phyloP scores from a whole-genome alignment of 176 grass and related monocot genomes.

The Tillandsia leiboldiana region DNA sequence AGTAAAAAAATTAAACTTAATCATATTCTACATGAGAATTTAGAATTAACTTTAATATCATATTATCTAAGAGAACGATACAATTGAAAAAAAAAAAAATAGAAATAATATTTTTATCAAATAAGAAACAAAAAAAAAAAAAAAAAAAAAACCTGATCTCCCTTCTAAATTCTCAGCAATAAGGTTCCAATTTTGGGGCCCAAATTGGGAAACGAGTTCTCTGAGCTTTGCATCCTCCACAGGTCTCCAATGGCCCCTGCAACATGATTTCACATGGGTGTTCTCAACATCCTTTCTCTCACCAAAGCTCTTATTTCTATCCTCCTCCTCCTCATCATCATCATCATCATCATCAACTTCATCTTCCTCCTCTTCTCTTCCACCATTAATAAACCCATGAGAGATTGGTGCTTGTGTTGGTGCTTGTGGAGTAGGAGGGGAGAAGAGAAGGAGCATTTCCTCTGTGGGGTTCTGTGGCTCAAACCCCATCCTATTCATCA shows the following conservation, averaged over 20 bases:
- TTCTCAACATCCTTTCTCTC: not conserved
- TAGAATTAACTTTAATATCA: too few relatives aligned
- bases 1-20: too few relatives aligned
- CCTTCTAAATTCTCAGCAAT: slow-evolving; percentile 2
- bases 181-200: not conserved
- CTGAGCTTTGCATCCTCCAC: slow-evolving; percentile 1
- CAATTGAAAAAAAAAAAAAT: too few relatives aligned
- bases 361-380: slow-evolving; percentile 10
- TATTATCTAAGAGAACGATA: too few relatives aligned
- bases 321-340: not conserved
- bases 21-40: too few relatives aligned
- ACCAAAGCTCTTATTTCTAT: not conserved
- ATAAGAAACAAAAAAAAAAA: not conserved
- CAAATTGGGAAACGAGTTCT: not conserved
- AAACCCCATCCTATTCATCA: too few relatives aligned
- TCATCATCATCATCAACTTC: not conserved
- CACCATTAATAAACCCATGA: not conserved
- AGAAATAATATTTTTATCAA: not conserved
- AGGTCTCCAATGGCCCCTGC: not conserved
- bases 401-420: too few relatives aligned
- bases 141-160: not conserved
- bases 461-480: too few relatives aligned
- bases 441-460: too few relatives aligned
- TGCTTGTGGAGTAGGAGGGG: too few relatives aligned
- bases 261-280: not conserved